Evolutionary conservation across 495 filamentous ascomycete species (phyloP), one percentile per base, ranked within the genome.

Genomic region (Niebla homalea): DNA sequence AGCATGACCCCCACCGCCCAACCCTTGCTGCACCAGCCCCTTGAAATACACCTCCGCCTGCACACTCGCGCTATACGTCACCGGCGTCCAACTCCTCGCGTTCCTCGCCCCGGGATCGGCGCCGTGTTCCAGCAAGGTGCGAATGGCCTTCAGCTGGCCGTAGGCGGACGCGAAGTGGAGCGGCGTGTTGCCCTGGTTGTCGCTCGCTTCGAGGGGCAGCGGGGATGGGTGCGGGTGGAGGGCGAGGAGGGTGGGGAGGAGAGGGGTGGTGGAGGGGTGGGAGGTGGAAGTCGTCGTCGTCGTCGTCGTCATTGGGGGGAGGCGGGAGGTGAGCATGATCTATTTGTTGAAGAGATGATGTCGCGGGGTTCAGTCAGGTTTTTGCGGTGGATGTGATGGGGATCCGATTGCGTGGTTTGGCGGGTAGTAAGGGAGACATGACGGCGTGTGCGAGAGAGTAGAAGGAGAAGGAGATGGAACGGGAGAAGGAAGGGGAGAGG

Each of bases 31-130:
- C 0, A 86, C 74, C 46, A 89, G 62, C 29, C 72, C 72, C 67
- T 76, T 75, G 38, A 87, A 79, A 55, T 87, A 88, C 18, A 82
- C 79, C 64, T 89, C 85, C 16, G 81, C 84, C 56, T 83, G 77
- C 19, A 83, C 78, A 2, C 82, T 86, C 21, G 76, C 76, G 41
- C 76, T 80, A 62, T 90, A 93, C 25, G 74, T 73, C 12, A 84
- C 68, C 5, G 87, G 79, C 20, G 75, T 84, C 79, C 85, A 89
- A 51, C 72, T 78, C 70, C 77, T 81, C 3, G 73, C 64, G 57
- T 93, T 93, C 57, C 62, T 71, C 41, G 71, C 77, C 43, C 75
- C 69, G 1, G 80, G 72, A 50, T 80, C 75, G 41, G 85, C 83
- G 11, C 85, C 85, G 11, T 74, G 73, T 3, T 77, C 74, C 20